These are phyloP conservation scores for Salix udensis DNA, from an alignment of 345 rosid species.

Conservation along the genomic window DNA sequence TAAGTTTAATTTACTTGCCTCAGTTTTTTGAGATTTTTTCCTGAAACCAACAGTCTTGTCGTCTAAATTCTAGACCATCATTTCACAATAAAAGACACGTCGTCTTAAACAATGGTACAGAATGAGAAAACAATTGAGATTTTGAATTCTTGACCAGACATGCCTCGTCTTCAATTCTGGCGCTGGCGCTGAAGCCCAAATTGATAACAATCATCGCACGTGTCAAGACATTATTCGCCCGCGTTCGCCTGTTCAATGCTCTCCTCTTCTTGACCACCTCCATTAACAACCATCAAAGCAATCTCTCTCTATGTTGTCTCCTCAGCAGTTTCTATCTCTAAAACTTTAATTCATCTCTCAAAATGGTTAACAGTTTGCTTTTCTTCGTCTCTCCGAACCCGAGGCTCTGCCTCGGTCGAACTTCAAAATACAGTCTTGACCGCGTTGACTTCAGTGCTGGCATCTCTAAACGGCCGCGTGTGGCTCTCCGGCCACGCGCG, in stretches of 20 bases:
- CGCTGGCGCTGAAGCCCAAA: not conserved
- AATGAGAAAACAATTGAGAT: too few species aligned
- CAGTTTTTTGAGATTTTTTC: too few species aligned
- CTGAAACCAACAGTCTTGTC: too few species aligned
- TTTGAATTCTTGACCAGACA: too few species aligned
- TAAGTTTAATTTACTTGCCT: too few species aligned
- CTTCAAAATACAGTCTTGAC: constrained; percentile 7
- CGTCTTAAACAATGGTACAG: too few species aligned
- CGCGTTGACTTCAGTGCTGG: constrained; percentile 15
- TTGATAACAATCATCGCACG: constrained; percentile 6
- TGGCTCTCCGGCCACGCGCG: constrained; percentile 10
- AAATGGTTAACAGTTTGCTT: constrained; percentile 50
- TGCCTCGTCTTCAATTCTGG: not conserved
- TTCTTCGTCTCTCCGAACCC: constrained; percentile 34
- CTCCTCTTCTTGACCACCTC: not conserved
- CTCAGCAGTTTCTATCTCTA: not conserved
- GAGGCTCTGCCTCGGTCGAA: constrained; percentile 21
- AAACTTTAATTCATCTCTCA: not conserved
- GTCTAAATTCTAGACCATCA: too few species aligned
- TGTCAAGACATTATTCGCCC: not conserved
- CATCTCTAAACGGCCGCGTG: constrained; percentile 20
- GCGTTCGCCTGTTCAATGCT: not conserved
- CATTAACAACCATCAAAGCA: not conserved
- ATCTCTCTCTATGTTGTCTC: not conserved
- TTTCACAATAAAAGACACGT: too few species aligned